Base-by-base conservation (phyloP, 2,329 filamentous ascomycete genomes). In the Colletotrichum sp. region DNA sequence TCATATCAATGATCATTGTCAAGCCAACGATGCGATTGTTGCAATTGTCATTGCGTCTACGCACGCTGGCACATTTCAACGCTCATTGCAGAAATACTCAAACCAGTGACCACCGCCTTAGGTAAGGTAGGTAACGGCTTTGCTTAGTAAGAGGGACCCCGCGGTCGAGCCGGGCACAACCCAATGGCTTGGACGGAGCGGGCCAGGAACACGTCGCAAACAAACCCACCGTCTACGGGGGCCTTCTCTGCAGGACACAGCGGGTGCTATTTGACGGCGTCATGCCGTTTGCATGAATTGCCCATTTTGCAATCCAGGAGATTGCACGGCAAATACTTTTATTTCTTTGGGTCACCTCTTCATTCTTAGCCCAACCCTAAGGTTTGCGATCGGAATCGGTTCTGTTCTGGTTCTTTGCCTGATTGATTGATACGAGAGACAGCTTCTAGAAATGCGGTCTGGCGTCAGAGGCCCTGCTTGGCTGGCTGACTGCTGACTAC, bases 261-360 rank as follows among this genome's bases (percentile, higher is more conserved):
- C 59, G 60, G 63, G 32, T 39, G 49, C 62, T 44, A 72, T 67
- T 63, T 26, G 39, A 44, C 68, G 72, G 62, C 68, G 39, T 75
- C 63, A 72, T 72, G 69, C 69, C 69, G 57, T 68, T 75, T 59
- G 69, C 73, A 76, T 76, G 73, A 72, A 36, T 32, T 63, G n/a
- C 55, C 57, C 57, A 68, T 72, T 67, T 76, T 26, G 26, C n/a
- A 39, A 8, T 10, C 28, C 24, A 62, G 52, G 39, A 73, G 44
- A 68, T 64, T 64, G 63, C 69, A 52, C 26, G 68, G 34, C 15
- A n/a, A 49, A 44, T 21, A 3, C 21, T 55, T 72, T 71, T 26
- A 4, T n/a, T 24, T 18, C 24, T 9, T 13, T n/a, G 24, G 6
- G 5, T 26, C 9, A 9, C 13, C 28, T 64, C n/a, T n/a, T 26